A percentile compares a stretch with the other conserved stretches of the same genome.
Evolutionary conservation across 2,329 filamentous ascomycete species (phyloP).

Genomic region (Sphaceloma murrayae): DNA sequence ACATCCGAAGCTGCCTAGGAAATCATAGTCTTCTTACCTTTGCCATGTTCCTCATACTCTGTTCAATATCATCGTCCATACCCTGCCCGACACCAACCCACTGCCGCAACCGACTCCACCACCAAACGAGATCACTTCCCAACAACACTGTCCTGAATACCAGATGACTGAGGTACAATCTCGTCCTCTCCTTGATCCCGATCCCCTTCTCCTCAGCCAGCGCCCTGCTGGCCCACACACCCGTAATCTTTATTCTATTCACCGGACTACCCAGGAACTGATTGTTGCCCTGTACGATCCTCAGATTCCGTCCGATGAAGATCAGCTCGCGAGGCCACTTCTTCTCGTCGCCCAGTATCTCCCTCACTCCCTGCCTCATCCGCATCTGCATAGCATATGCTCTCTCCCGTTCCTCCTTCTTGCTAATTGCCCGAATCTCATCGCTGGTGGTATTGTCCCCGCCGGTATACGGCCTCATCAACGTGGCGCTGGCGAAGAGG

Average conservation of each 20-base stretch:
- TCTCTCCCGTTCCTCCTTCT: slow-evolving; percentile 47
- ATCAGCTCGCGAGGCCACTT: slow-evolving; percentile 86
- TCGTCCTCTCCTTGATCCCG: slow-evolving; percentile 51
- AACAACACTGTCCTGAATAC: slow-evolving; percentile 73
- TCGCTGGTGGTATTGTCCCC: slow-evolving; percentile 59
- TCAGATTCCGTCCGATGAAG: slow-evolving; percentile 83
- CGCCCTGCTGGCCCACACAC: slow-evolving; percentile 76
- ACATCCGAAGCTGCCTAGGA: background rate
- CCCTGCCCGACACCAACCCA: slow-evolving; percentile 65
- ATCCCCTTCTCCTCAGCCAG: slow-evolving; percentile 66
- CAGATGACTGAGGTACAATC: slow-evolving; percentile 65
- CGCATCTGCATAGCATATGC: slow-evolving; percentile 74
- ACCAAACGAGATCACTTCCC: slow-evolving; percentile 72
- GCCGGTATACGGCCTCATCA: slow-evolving; percentile 84
- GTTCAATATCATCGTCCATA: slow-evolving; percentile 92
- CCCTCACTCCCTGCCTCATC: slow-evolving; percentile 61
- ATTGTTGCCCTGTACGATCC: slow-evolving; percentile 89
- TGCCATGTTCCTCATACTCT: slow-evolving; percentile 75
- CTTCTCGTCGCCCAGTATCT: slow-evolving; percentile 72
- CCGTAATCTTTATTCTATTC: slow-evolving; percentile 87
- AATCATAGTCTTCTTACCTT: slow-evolving; percentile 36
- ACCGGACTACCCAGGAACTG: slow-evolving; percentile 83
- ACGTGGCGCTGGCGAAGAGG: slow-evolving; percentile 80
- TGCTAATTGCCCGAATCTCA: slow-evolving; percentile 41
- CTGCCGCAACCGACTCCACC: slow-evolving; percentile 68